Evolutionary conservation across 2,329 filamentous ascomycete species (phyloP), one percentile per base, ranked within the genome.

Genomic region (Ophiocordyceps sinensis): DNA sequence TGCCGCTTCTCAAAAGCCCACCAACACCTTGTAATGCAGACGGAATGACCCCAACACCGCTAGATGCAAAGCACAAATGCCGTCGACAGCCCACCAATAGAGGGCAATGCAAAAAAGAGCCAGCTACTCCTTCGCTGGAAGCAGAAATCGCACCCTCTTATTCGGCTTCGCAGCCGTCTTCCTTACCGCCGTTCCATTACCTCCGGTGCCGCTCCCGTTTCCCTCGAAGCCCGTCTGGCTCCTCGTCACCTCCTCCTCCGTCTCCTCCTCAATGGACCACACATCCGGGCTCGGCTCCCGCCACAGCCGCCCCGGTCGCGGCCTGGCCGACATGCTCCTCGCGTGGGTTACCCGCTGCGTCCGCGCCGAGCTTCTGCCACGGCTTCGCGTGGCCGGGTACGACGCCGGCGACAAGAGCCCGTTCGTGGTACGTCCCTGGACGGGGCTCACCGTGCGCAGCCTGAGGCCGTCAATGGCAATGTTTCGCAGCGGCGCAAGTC

Each of bases 251-350:
- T 73, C 69, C 50, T 71, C 69, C 56, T 74, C 71, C 1, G 68
- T 67, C 58, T 76, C 71, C 53, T 77, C 73, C 55, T 73, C 67
- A 42, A 77, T 77, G 28, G 69, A 69, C 67, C 71, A 77, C 4
- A 77, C 73, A 41, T 75, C 71, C 0, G 71, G 71, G 50, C 72
- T 76, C 7, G 73, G 73, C 56, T 73, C 67, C 31, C 71, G 61
- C 73, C 73, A 77, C 1, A 73, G 49, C 38, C 60, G 59, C 15
- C 55, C 50, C 9, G 68, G 65, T 36, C 65, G 61, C 44, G 51
- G 61, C 29, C 54, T 57, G 38, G 51, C 49, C 23, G 58, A 54
- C 35, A 51, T 44, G 41, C 51, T 57, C 12, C 53, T 44, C 30
- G 53, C 44, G 47, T 55, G 49, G 17, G 51, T 49, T 5, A 19